Base-by-base conservation (phyloP, 2,329 filamentous ascomycete species). In the Trichothecium sympodiale region DNA sequence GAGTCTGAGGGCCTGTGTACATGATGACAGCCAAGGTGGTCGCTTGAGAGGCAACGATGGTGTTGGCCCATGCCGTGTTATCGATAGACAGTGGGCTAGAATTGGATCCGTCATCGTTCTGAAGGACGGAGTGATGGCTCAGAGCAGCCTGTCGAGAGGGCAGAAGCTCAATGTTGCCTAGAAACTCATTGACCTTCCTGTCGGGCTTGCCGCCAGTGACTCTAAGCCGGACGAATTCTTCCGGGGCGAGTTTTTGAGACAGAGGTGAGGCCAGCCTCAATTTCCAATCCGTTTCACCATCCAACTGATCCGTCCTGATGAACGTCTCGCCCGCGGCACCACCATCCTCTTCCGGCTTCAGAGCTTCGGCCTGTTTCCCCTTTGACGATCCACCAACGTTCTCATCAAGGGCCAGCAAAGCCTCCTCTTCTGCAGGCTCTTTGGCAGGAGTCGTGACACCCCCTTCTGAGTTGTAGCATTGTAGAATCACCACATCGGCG, bases 221-320 rank as follows among this genome's bases (percentile, higher is more conserved):
- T 17, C 70, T 69, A 25, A 80, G 61, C 14, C 75, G 68, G 35
- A 77, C 68, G 42, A 94, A 78, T 45, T 94, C 84, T 31, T 75
- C 73, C 1, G 79, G 61, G 0, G 77, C 61, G 15, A 98, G 64
- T n/a, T 66, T 72, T 52, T 98, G 91, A 1, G 88, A 89, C 17
- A 96, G 60, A 0, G 84, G 77, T 10, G 87, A 91, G 2, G 91
- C 87, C 26, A 96, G 60, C 20, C 93, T 80, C 38, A 98, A 65
- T 60, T 98, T 98, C 93, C 91, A 98, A 53, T 98, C 91, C 0
- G 91, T 98, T 61, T 98, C 91, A 47, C 91, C 91, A 51, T 98
- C 91, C 8, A 98, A 70, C 54, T 98, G 91, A 57, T 98, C 91
- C 2, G 93, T 98, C 41, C 91, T 76, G 52, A 98, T 96, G 51